phyloP scores from a whole-genome alignment of 2,329 filamentous ascomycete species.

The Cordyceps cicadae region DNA sequence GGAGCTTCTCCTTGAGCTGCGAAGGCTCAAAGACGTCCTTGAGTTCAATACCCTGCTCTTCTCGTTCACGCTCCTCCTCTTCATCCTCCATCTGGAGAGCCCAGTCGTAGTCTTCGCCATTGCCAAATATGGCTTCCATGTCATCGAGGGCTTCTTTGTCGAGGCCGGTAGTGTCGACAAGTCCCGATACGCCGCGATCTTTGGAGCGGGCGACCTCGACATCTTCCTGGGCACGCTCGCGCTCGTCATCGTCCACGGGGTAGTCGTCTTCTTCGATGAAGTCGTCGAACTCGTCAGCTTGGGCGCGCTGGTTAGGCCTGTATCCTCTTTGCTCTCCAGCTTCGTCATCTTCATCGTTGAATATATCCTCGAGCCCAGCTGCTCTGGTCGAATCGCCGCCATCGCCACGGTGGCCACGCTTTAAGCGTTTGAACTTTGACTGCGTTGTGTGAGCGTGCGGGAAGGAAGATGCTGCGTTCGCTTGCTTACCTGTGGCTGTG shows the following conservation, averaged over 20 bases:
- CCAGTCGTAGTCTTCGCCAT: conserved; percentile 93
- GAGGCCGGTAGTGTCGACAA: conserved; percentile 73
- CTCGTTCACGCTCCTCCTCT: conserved; percentile 67
- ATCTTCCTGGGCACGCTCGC: conserved; percentile 70
- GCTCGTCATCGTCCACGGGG: conserved; percentile 75
- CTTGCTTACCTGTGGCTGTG: conserved; percentile 60
- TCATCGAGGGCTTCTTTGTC: conserved; percentile 92
- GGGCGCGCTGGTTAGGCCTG: conserved; percentile 47
- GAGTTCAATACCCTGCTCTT: conserved; percentile 79
- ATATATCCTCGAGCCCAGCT: conserved; percentile 82
- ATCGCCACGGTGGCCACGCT: conserved; percentile 77
- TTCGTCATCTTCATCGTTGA: conserved; percentile 87
- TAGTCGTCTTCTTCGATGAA: conserved; percentile 98
- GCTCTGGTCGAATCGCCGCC: conserved; percentile 55
- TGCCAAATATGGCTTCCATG: conserved; percentile 92
- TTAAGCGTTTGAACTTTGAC: conserved; percentile 93
- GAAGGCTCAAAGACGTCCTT: conserved; percentile 98
- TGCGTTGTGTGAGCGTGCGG: conserved; percentile 29
- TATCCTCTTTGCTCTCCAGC: conserved; percentile 47
- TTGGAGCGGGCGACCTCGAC: conserved; percentile 78
- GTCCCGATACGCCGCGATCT: conserved; percentile 58
- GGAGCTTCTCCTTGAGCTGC: conserved; percentile 83
- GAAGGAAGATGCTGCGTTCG: background rate
- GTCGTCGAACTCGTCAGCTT: conserved; percentile 77
- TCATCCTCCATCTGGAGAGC: conserved; percentile 83